phyloP scores from a whole-genome alignment of 306 rosid species.

The Casuarina cunninghamiana region DNA sequence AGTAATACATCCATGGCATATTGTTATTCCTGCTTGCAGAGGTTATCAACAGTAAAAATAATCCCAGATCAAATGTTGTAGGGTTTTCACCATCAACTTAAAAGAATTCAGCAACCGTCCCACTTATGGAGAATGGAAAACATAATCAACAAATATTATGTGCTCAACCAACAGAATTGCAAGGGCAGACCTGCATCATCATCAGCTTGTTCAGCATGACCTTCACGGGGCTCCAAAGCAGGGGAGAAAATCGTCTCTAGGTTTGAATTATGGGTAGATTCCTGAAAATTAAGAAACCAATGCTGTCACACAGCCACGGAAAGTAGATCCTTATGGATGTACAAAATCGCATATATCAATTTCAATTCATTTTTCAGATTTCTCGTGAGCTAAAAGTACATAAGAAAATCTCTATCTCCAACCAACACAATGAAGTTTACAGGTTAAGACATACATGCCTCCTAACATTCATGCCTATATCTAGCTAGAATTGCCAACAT shows the following conservation, averaged over 20 bases:
- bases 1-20: not conserved
- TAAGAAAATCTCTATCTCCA: not conserved
- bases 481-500: not conserved
- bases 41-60: not conserved
- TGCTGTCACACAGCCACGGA: slow-evolving; percentile 10
- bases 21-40: not conserved
- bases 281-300: slow-evolving; percentile 46
- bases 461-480: not conserved
- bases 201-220: slow-evolving; percentile 43
- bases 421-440: not conserved
- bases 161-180: slow-evolving; percentile 11
- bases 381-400: not conserved
- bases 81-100: not conserved
- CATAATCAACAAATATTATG: not conserved
- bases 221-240: slow-evolving; percentile 58
- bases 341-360: not conserved
- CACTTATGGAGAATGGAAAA: not conserved
- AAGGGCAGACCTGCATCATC: slow-evolving; percentile 50
- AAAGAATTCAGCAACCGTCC: not conserved
- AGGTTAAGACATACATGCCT: not conserved
- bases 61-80: not conserved
- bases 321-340: not conserved
- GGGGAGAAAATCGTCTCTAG: slow-evolving; percentile 78
- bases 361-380: not conserved
- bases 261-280: slow-evolving; percentile 40